phyloP scores from a whole-genome alignment of 441 rosid species.

The Bruguiera hainesii region DNA sequence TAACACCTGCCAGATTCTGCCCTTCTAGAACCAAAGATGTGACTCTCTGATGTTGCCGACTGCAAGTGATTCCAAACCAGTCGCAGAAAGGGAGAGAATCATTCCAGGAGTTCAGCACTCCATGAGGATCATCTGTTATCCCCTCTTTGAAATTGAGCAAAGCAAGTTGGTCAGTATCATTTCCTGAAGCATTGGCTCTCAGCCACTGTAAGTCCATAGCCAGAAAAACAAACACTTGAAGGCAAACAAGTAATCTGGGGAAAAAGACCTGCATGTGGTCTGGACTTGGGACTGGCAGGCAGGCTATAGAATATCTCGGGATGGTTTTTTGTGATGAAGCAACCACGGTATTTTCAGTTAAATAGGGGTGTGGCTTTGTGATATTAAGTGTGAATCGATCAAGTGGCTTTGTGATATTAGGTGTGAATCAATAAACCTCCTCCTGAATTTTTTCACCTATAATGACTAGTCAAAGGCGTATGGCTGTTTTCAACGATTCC shows the following conservation, averaged over 20 bases:
- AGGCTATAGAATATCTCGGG: not conserved
- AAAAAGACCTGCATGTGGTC: not conserved
- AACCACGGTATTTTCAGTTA: not conserved
- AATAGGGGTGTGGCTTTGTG: not conserved
- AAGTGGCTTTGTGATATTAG: not conserved
- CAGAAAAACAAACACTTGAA: not conserved
- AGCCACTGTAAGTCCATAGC: not conserved
- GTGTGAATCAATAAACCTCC: too few species aligned
- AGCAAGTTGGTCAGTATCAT: constrained; percentile 11
- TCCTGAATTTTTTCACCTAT: too few species aligned
- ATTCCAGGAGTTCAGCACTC: constrained; percentile 12
- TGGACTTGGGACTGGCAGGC: not conserved
- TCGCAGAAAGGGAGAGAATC: constrained; percentile 8
- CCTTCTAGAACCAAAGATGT: constrained; percentile 6
- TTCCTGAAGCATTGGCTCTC: constrained; percentile 4
- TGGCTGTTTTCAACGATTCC: too few species aligned
- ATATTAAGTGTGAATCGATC: not conserved
- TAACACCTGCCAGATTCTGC: constrained; percentile 7
- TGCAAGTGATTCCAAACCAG: constrained; percentile 5
- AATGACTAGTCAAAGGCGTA: too few species aligned
- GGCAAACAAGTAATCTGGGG: not conserved
- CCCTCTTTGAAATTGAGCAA: constrained; percentile 11
- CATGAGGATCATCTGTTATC: not conserved
- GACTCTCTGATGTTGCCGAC: constrained; percentile 9
- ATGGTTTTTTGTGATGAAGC: not conserved